Base-by-base conservation (phyloP, 306 rosid species). In the Fagus crenata region DNA sequence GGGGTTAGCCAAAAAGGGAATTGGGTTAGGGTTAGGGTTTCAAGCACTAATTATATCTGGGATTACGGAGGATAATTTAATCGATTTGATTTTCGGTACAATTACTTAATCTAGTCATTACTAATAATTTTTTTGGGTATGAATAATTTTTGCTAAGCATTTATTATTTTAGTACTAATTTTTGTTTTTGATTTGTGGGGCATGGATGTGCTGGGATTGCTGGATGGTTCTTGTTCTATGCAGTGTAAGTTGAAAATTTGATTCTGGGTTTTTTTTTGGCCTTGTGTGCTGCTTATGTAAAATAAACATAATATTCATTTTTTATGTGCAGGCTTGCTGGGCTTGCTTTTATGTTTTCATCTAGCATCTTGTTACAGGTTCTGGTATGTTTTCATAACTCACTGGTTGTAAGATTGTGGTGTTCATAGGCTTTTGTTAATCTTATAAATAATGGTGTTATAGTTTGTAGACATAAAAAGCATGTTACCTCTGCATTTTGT, bases 271-370 rank as follows among this genome's bases (percentile, higher is more conserved):
- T 69, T 46, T 9, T 46, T 46, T 74, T 73, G 33, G 69, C 49
- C 37, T 79, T 75, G 81, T 39, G n/a, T 71, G 76, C 77, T 68
- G 78, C 84, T 83, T 54, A 43, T 49, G 63, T 14, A n/a, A 71
- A 77, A 67, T 74, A 42, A 70, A 72, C 28, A 70, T 76, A 63
- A 80, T 11, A 13, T 33, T 9, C 54, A 22, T 4, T 74, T 80
- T 63, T 49, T 67, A 49, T 46, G 42, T 87, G 89, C 87, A 96
- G 99, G 81, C 97, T 96, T 84, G 99, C 98, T 64, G 99, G 98
- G 75, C 88, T 96, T 80, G 99, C 99, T 56, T 96, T 96, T 87
- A 96, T 96, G 99, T 96, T 96, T 84, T 96, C 99, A 12, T 78
- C 99, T 74, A 96, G 98, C 93, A 88, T 96, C 78, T 83, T 96